Evolutionary conservation across 345 rosid species (phyloP).

Genomic region (Populus alba): DNA sequence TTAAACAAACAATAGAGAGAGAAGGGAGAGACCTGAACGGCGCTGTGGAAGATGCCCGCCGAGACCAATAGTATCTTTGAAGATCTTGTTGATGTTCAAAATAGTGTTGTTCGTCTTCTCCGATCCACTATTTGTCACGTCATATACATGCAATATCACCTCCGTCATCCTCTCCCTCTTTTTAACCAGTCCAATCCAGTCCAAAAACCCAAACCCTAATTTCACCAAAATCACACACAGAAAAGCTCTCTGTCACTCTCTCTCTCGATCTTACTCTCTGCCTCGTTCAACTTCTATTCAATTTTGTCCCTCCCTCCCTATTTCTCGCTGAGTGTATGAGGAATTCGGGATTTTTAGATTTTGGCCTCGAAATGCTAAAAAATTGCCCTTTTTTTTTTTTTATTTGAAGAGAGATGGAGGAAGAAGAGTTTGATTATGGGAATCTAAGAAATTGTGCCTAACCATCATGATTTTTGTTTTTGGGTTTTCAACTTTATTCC

Average conservation of each 20-base stretch:
- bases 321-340: not conserved
- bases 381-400: not conserved
- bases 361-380: not conserved
- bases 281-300: not conserved
- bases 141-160: conserved; percentile 79
- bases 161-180: conserved; percentile 53
- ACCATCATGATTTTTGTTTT: not conserved
- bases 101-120: conserved; percentile 91
- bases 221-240: conserved; percentile 15
- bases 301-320: not conserved
- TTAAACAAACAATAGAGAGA: not conserved
- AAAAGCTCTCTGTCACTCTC: not conserved
- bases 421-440: not conserved
- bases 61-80: conserved; percentile 87
- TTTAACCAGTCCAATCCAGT: not conserved
- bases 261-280: not conserved
- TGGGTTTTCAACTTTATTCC: not conserved
- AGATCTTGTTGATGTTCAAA: conserved; percentile 85
- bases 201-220: conserved; percentile 17
- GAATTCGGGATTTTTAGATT: not conserved
- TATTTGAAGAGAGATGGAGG: not conserved
- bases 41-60: conserved; percentile 99
- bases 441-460: too few species aligned
- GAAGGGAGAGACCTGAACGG: conserved; percentile 65
- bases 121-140: conserved; percentile 94